Conservation (phyloP, 176 grass and related monocot genomes). For the Zizania latifolia region DNA sequence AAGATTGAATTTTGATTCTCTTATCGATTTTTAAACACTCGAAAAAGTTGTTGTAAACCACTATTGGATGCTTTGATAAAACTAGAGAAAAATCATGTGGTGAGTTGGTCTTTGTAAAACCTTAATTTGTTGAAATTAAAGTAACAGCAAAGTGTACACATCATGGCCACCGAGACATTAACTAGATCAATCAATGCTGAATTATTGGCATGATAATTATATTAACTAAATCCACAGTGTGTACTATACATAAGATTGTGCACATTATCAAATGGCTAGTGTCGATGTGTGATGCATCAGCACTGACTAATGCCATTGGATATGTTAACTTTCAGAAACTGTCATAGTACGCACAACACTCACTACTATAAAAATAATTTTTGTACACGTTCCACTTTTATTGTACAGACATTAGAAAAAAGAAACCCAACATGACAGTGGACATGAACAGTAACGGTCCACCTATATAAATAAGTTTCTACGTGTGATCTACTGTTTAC, state of each 20-base stretch:
- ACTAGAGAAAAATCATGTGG: not conserved
- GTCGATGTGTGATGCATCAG: not conserved
- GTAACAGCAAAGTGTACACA: not conserved
- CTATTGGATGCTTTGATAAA: not conserved
- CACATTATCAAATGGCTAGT: not conserved
- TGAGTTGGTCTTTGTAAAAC: not conserved
- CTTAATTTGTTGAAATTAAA: not conserved
- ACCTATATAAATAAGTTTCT: too few species aligned
- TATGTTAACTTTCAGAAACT: not conserved
- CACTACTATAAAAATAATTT: too few species aligned
- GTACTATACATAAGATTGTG: constrained; percentile 17
- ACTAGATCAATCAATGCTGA: not conserved
- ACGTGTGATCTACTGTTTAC: too few species aligned
- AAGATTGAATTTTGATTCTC: not conserved
- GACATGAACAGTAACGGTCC: too few species aligned
- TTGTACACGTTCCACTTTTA: too few species aligned
- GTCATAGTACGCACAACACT: too few species aligned
- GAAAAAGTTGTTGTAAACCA: too few species aligned
- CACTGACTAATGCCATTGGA: not conserved
- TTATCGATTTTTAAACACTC: too few species aligned
- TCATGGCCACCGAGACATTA: not conserved
- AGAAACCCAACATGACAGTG: too few species aligned
- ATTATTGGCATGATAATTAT: not conserved
- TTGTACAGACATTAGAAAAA: too few species aligned
- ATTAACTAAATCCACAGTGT: not conserved